Percentiles rank a stretch among this genome's conserved stretches.
These are phyloP conservation scores for Lichtheimia ornata DNA, from an alignment of 371 early-diverging fungal species.

Conservation along the genomic window DNA sequence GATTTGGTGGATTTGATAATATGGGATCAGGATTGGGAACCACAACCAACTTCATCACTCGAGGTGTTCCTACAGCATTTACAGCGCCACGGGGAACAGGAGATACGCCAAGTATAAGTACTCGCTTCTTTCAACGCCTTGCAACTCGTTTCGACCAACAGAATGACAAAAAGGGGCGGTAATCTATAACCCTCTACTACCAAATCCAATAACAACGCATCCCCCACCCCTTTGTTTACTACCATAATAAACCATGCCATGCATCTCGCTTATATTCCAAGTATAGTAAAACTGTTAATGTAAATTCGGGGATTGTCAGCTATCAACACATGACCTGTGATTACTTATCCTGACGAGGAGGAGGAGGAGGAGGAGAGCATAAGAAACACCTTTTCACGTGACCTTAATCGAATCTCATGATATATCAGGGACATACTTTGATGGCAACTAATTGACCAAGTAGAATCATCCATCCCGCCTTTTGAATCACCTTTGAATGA, in stretches of 20 bases:
- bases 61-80: conserved; percentile 27
- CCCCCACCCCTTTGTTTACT: not conserved
- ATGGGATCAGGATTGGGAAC: conserved; percentile 26
- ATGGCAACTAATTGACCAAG: no score
- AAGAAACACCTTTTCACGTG: no score
- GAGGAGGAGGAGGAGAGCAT: no score
- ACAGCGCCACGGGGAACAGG: conserved; percentile 9
- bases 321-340: no score
- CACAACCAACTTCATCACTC: conserved; percentile 28
- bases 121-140: conserved; percentile 48
- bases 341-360: no score
- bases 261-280: no score
- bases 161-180: conserved; percentile 22
- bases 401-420: no score
- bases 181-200: not conserved
- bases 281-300: no score
- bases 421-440: no score
- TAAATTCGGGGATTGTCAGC: no score
- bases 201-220: not conserved
- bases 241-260: not conserved
- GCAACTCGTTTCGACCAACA: conserved; percentile 43
- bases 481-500: no score
- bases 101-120: conserved; percentile 42
- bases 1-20: conserved; percentile 35
- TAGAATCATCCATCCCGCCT: no score